Base-by-base conservation (phyloP, 768 basidiomycete species). In the Rubroboletus satanas region DNA sequence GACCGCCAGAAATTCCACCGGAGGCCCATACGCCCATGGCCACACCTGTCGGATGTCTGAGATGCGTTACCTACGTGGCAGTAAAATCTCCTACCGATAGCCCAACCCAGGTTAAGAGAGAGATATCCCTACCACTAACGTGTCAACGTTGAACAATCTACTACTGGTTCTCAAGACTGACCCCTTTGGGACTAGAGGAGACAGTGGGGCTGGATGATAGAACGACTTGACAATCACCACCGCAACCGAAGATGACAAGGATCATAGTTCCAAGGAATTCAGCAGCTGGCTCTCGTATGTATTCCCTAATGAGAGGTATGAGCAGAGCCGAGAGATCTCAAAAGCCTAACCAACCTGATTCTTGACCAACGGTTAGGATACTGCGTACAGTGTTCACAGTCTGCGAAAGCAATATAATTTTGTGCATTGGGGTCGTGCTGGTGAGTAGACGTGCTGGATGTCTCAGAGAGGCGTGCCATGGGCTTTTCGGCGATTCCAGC, bases 1-100 rank as follows among this genome's bases (percentile, higher is more conserved):
- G 88, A 29, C 86, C 88, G 7, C 85, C 87, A 44, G 88, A 88
- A 53, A 87, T 78, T 44, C 83, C 83, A 46, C 77, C 78, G 21
- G 78, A 78, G 4, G 83, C 76, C 85, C 84, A 89, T 10, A 85
- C 85, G 32, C 85, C 88, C 67, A 88, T 72, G 9, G 83, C 80
- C 4, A 81, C 74, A 26, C 85, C 76, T 77, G 47, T 48, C 26
- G 5, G 9, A 51, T 12, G 36, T 38, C 15, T 62, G 36, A 55
- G 50, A 41, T 35, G 29, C 9, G 10, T 36, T 17, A 3, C 32
- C 17, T 2, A 21, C 1, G 4, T 1, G 10, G 4, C 15, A 45
- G 44, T 7, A 36, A 54, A 26, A 32, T 7, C 8, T 39, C 66
- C 29, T 55, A 71, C 69, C 71, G n/a, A 71, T 44, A 45, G 66